Evolutionary conservation across 1,284 basidiomycete genomes (phyloP).

Genomic region (Trametes versicolor): DNA sequence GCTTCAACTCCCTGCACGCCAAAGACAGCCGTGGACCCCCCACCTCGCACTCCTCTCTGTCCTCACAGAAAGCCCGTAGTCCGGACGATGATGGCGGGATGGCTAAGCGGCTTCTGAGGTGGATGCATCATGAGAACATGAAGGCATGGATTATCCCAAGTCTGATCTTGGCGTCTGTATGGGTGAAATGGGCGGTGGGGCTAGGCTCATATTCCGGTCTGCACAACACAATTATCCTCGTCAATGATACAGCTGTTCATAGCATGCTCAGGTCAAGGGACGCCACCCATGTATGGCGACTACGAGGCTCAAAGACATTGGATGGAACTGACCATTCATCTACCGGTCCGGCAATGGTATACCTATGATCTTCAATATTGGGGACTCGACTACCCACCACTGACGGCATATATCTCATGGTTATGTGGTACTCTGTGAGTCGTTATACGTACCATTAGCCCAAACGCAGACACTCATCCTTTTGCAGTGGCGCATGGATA

Average conservation of each 20-base stretch:
- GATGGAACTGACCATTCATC: conserved; percentile 89
- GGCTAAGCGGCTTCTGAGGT: conserved; percentile 72
- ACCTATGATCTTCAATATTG: conserved; percentile 89
- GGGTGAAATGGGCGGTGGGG: conserved; percentile 75
- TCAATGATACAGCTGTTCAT: conserved; percentile 23
- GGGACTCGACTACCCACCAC: conserved; percentile 93
- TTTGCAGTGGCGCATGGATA: conserved; percentile 69
- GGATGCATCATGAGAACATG: conserved; percentile 79
- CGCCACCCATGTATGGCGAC: conserved; percentile 89
- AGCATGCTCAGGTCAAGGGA: conserved; percentile 62
- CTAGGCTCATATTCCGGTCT: conserved; percentile 86
- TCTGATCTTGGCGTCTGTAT: conserved; percentile 59
- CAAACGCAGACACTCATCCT: conserved; percentile 5
- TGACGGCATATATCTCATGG: conserved; percentile 91
- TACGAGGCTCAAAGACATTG: conserved; percentile 95
- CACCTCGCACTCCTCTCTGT: conserved; percentile 32
- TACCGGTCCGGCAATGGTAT: conserved; percentile 85
- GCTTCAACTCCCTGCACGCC: conserved; percentile 50
- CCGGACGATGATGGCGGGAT: conserved; percentile 54
- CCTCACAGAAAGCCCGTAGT: conserved; percentile 31
- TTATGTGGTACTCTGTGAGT: conserved; percentile 70
- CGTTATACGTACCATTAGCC: too few species aligned
- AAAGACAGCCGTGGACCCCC: conserved; percentile 41
- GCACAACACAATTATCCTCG: conserved; percentile 40
- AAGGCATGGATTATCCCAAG: conserved; percentile 65